Base-by-base conservation (phyloP, 2,329 filamentous ascomycete species). In the Truncatella angustata region DNA sequence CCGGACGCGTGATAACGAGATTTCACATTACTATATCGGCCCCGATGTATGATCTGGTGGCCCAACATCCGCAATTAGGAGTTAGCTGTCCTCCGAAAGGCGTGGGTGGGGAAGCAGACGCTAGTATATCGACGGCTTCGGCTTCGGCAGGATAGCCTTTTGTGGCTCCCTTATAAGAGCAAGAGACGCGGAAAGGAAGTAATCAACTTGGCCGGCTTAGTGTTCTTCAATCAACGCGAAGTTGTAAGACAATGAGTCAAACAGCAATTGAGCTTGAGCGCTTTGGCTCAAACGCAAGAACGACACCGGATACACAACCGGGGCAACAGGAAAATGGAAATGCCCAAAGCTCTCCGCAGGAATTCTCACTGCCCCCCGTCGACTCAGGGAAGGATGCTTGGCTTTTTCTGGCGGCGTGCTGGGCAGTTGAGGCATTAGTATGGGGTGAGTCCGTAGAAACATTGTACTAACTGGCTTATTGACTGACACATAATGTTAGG, bases 381-480 rank as follows among this genome's bases (percentile, higher is more conserved):
- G 30, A 36, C n/a, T 26, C 28, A n/a, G 45, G 45, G 9, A 43
- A 26, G 35, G 20, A 43, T 20, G 49, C 49, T 5, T 51, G 49
- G 49, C 26, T 44, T 4, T 51, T 51, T 30, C 32, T 51, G 23
- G 39, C 49, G 6, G 49, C 49, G 3, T 51, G 49, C 24, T 49
- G 45, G 45, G 46, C 30, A 16, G 35, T 53, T 7, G 36, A 52
- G n/a, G 50, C 44, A 34, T 39, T 51, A 16, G 35, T 34, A 9
- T 51, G 32, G 20, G 49, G 49, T 51, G 4, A 51, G 49, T 36
- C 16, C 3, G 5, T 7, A 20, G 10, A 39, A 39, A 3, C 36
- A 39, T 4, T 6, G 7, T 20, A 7, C 10, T 20, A 20, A 35
- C 28, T 20, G 20, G n/a, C 30, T 21, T 18, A 18, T 34, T 11